Conservation (phyloP, 768 basidiomycete genomes). For the Mycena capillaripes region DNA sequence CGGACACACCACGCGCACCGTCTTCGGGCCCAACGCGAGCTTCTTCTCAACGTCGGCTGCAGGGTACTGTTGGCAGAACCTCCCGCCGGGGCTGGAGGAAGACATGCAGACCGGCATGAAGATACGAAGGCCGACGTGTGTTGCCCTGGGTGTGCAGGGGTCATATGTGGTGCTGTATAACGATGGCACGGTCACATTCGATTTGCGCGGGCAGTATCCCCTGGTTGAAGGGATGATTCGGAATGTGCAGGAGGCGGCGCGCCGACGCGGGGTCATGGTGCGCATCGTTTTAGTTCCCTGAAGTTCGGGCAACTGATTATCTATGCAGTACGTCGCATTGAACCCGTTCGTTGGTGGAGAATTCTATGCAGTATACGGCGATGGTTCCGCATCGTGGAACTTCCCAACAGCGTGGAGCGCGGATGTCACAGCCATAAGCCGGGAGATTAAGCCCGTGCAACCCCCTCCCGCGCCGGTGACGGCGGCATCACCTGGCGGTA, state of each 20-base stretch:
- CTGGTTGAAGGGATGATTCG: conserved; percentile 17
- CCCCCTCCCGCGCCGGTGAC: not conserved
- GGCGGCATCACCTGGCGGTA: not conserved
- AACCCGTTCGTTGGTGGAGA: conserved; percentile 25
- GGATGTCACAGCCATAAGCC: conserved; percentile 20
- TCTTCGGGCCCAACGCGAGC: conserved; percentile 15
- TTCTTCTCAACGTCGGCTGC: conserved; percentile 25
- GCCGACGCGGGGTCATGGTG: conserved; percentile 23
- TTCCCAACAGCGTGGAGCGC: conserved; percentile 21
- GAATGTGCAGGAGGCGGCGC: conserved; percentile 1
- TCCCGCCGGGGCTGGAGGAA: conserved; percentile 18
- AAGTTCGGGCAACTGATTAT: not conserved
- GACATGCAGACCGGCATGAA: conserved; percentile 16
- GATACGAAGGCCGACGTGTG: conserved; percentile 10
- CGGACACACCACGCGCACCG: conserved; percentile 13
- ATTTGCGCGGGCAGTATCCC: conserved; percentile 24
- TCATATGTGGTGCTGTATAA: conserved; percentile 24
- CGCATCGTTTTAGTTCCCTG: not conserved
- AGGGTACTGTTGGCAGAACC: conserved; percentile 26
- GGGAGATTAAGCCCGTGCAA: conserved; percentile 1
- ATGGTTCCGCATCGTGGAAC: conserved; percentile 19
- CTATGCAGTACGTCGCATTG: conserved; percentile 21
- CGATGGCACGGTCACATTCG: conserved; percentile 23
- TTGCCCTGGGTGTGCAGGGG: conserved; percentile 25
- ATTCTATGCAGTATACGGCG: conserved; percentile 26